phyloP scores from a whole-genome alignment of 345 rosid species.

The Odontarrhena argentea region DNA sequence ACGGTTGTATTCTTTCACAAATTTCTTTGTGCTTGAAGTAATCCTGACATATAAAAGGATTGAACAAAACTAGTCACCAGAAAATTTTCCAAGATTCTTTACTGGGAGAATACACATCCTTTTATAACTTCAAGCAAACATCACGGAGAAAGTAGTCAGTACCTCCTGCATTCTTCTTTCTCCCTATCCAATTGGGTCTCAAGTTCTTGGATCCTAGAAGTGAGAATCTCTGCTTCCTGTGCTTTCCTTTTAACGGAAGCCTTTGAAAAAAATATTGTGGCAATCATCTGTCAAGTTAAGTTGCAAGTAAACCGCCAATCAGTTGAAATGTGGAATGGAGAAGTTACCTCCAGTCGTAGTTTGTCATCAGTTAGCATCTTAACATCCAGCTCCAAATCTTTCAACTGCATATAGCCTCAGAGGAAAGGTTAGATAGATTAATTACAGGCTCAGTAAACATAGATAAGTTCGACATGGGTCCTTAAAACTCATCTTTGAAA shows the following conservation, averaged over 20 bases:
- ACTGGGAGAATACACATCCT: neutral
- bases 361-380: constrained; percentile 52
- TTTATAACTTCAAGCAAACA: constrained; percentile 13
- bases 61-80: constrained; percentile 31
- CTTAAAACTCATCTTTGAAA: neutral
- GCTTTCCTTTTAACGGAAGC: constrained; percentile 54
- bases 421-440: constrained; percentile 17
- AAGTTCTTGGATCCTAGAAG: constrained; percentile 70
- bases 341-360: constrained; percentile 58
- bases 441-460: neutral
- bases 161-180: constrained; percentile 82
- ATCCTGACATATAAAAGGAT: constrained; percentile 54
- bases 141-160: constrained; percentile 22
- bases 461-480: constrained; percentile 7
- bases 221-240: constrained; percentile 71
- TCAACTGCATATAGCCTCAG: constrained; percentile 57
- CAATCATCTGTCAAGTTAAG: constrained; percentile 19
- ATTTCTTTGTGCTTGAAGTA: constrained; percentile 73
- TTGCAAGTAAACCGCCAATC: constrained; percentile 28
- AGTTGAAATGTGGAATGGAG: constrained; percentile 38
- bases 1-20: constrained; percentile 67
- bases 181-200: constrained; percentile 69
- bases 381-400: constrained; percentile 57
- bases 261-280: constrained; percentile 40
- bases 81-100: constrained; percentile 2